Conservation (phyloP, 352 stramenopile genomes). For the Globisporangium rhizosaccharum region DNA sequence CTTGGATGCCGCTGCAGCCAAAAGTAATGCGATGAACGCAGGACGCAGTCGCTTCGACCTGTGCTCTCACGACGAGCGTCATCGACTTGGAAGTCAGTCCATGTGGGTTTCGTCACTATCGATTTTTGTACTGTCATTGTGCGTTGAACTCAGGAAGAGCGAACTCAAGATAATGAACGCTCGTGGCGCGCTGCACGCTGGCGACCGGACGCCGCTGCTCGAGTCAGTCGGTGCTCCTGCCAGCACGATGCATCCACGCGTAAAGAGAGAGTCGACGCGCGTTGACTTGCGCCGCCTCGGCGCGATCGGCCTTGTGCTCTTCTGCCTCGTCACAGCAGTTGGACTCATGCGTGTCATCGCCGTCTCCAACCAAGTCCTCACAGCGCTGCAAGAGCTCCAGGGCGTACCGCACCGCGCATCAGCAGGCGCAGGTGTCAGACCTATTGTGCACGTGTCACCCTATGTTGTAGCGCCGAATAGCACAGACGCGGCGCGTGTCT, state of each 20-base stretch:
- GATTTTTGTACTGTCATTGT: not conserved
- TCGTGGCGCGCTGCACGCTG: constrained; percentile 8
- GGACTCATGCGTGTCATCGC: constrained; percentile 16
- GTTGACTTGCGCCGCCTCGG: constrained; percentile 14
- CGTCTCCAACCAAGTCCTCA: constrained; percentile 27
- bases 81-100: too few relatives aligned
- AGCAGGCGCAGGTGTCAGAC: not conserved
- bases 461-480: not conserved
- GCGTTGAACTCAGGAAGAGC: not conserved
- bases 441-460: not conserved
- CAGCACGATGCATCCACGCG: not conserved
- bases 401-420: not conserved
- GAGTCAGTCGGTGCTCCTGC: not conserved
- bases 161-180: constrained; percentile 9
- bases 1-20: too few relatives aligned
- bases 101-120: not conserved
- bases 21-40: too few relatives aligned
- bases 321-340: constrained; percentile 13
- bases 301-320: constrained; percentile 16
- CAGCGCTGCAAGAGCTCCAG: constrained; percentile 24
- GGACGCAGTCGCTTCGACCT: too few relatives aligned
- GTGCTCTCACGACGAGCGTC: too few relatives aligned
- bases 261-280: constrained; percentile 10
- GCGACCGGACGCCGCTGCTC: constrained; percentile 12
- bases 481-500: constrained; percentile 29